A percentile compares a stretch with the other conserved stretches of the same genome.
Evolutionary conservation across 2,329 filamentous ascomycete species (phyloP).

Genomic region (Sporothrix curviconia): DNA sequence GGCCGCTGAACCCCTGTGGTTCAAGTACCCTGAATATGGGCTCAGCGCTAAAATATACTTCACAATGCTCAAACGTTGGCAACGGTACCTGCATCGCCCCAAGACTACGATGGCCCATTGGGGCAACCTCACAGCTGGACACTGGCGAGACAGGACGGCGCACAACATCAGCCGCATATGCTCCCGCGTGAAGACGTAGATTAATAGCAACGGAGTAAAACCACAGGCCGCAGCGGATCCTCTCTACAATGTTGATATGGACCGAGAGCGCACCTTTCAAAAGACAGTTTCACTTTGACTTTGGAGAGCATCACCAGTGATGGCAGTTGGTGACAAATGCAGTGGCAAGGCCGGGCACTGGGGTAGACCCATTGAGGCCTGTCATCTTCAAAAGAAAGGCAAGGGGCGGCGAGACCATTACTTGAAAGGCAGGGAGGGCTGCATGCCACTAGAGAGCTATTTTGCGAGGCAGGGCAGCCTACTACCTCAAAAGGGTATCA

Average conservation of each 20-base stretch:
- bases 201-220: background rate
- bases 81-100: constrained; percentile 1
- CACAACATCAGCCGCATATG: background rate
- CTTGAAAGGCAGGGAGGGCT: too few species aligned
- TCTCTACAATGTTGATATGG: background rate
- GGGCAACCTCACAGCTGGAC: background rate
- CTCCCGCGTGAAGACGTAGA: background rate
- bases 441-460: too few species aligned
- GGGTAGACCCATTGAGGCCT: too few species aligned
- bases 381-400: too few species aligned
- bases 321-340: too few species aligned
- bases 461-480: too few species aligned
- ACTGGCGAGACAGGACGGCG: background rate
- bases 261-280: background rate
- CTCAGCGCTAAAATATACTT: background rate
- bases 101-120: too few species aligned
- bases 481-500: too few species aligned
- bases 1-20: background rate
- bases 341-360: too few species aligned
- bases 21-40: background rate
- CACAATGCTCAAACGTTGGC: background rate
- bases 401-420: too few species aligned
- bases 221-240: background rate
- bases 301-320: too few species aligned
- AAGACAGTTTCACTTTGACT: constrained; percentile 6